A percentile compares a stretch with the other conserved stretches of the same genome.
Conservation (phyloP, 495 filamentous ascomycete species). For the Neurospora tetraspora region DNA sequence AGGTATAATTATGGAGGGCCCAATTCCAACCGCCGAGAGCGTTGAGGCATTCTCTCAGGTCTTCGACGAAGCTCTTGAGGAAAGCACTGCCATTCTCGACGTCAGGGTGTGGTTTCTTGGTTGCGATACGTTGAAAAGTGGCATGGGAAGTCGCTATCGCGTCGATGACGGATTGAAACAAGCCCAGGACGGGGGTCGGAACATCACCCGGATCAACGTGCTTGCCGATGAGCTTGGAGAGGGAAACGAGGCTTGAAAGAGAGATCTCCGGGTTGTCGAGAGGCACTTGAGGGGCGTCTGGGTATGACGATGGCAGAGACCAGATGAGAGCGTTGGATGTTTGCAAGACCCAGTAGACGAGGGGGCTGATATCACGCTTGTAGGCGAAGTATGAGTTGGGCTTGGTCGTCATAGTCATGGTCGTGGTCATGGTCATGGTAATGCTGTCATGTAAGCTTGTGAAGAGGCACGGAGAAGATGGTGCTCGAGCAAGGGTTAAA, state of each 20-base stretch:
- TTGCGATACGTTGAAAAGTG: constrained; percentile 20
- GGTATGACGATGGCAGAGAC: neutral
- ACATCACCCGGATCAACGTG: constrained; percentile 11
- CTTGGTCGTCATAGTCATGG: neutral
- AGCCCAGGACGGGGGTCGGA: constrained; percentile 15
- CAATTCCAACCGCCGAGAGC: neutral
- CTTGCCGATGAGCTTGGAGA: constrained; percentile 27
- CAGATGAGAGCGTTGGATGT: constrained; percentile 24
- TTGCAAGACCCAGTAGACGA: constrained; percentile 34
- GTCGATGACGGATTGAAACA: constrained; percentile 25
- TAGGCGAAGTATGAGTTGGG: constrained; percentile 24
- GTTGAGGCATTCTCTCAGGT: constrained; percentile 20
- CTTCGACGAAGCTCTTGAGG: constrained; percentile 33
- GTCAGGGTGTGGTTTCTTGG: constrained; percentile 24
- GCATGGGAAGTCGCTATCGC: constrained; percentile 12
- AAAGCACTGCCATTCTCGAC: constrained; percentile 28
- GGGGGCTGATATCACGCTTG: constrained; percentile 28
- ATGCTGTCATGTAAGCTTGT: neutral
- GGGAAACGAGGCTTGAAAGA: constrained; percentile 18
- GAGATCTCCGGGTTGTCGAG: constrained; percentile 10
- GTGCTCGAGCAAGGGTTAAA: neutral
- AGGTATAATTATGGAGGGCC: neutral
- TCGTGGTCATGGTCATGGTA: neutral
- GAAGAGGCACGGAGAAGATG: neutral
- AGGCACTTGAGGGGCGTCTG: neutral